A percentile compares a stretch with the other conserved stretches of the same genome.
Conservation (phyloP, 1,139 yeast species). For the Diutina pseudorugosa region DNA sequence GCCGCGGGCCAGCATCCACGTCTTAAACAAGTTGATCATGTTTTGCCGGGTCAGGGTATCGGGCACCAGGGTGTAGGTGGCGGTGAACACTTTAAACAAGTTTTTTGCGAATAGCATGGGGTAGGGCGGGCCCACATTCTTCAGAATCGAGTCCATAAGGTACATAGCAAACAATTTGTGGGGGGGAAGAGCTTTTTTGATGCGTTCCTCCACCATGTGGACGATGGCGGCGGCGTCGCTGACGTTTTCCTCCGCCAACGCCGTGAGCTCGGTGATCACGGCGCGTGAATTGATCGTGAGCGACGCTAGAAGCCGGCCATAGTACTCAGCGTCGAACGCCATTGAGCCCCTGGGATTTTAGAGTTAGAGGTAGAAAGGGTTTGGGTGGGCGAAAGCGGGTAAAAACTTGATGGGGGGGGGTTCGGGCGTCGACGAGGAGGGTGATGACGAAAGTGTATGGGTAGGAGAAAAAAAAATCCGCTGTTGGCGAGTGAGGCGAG, state of each 20-base stretch:
- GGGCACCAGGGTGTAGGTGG: conserved; percentile 26
- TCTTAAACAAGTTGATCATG: conserved; percentile 27
- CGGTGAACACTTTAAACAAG: conserved; percentile 24
- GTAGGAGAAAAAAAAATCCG: no score
- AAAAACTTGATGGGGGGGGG: not conserved
- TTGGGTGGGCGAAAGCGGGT: not conserved
- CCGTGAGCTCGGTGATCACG: conserved; percentile 27
- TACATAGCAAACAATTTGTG: conserved; percentile 27
- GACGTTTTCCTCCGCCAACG: conserved; percentile 22
- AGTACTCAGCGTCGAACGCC: conserved; percentile 19
- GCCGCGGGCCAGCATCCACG: conserved; percentile 23
- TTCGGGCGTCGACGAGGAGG: not conserved
- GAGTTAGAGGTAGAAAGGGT: not conserved
- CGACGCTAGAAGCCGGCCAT: conserved; percentile 18
- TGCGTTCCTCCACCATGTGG: conserved; percentile 21
- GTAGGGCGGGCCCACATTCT: conserved; percentile 34
- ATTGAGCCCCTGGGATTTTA: not conserved
- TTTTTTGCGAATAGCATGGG: conserved; percentile 24
- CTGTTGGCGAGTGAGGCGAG: no score
- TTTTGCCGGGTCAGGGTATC: conserved; percentile 26
- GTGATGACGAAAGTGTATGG: no score
- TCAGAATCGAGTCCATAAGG: conserved; percentile 30
- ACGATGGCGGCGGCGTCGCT: conserved; percentile 22
- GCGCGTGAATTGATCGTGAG: conserved; percentile 29
- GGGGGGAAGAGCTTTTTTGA: conserved; percentile 26